Evolutionary conservation across 2,329 filamentous ascomycete species (phyloP), one percentile per base, ranked within the genome.

Genomic region (Penicillium griseofulvum): DNA sequence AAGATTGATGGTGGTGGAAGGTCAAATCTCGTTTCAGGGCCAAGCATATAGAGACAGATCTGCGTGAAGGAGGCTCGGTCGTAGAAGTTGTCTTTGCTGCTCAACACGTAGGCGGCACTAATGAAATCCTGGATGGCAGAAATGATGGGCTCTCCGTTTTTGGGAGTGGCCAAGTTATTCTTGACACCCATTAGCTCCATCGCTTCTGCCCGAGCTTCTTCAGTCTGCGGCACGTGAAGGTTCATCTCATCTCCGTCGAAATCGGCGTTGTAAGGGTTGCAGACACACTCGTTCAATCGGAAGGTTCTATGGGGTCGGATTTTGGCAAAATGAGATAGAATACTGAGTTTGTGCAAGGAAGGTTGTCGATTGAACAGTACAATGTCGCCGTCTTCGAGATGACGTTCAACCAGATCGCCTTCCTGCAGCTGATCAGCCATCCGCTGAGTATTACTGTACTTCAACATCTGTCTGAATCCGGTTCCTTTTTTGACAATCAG

Each of bases 201-300:
- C 0, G 94, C 94, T 74, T 99, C 94, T 2, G 93, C 90, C 54
- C 94, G 85, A 11, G 94, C 93, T 74, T 99, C 94, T 76, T 99
- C 94, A 0, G 94, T 97, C 71, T 99, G 94, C 2, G 94, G 94
- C 16, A 99, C 92, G 75, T 99, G 94, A 45, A 99, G 77, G 66
- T 99, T 99, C 94, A 99, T 99, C 74, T 99, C 94, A 66, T 99
- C 94, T 57, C 94, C 94, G 67, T 99, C 94, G 65, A 99, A 99
- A 83, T 99, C 94, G 53, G 94, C 94, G 66, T 99, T 99, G 80
- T 99, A 99, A 4, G 94, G 94, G 58, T 89, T 92, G 75, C 94
- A 99, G 1, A 96, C 94, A 83, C 94, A 99, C 72, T 99, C 94
- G 71, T 99, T 99, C 17, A 99, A 81, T 52, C 94, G 88, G 71